These are phyloP conservation scores for Xerocomus spinulosus DNA, from an alignment of 768 basidiomycete species.

Conservation along the genomic window DNA sequence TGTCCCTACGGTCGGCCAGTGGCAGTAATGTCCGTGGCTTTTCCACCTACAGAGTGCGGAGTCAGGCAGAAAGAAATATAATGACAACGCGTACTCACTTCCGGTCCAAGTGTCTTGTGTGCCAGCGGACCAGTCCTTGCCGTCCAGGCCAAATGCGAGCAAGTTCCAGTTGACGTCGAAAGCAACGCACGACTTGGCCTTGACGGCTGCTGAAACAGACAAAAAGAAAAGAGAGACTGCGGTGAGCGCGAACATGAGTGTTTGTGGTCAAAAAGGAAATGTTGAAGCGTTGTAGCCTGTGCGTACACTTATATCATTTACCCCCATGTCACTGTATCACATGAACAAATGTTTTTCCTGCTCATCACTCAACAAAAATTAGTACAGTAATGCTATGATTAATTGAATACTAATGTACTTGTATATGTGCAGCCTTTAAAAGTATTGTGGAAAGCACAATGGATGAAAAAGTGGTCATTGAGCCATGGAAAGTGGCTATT, in stretches of 20 bases:
- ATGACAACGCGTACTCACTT: slow-evolving; percentile 31
- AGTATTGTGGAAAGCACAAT: too few relatives aligned
- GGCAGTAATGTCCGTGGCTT: slow-evolving; percentile 64
- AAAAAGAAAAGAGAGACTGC: slow-evolving; percentile 53
- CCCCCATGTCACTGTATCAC: too few relatives aligned
- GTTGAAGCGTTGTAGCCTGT: too few relatives aligned
- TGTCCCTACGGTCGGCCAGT: slow-evolving; percentile 69
- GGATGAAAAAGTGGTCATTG: too few relatives aligned
- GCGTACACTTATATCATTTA: too few relatives aligned
- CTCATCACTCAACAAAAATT: too few relatives aligned
- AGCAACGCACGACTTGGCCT: slow-evolving; percentile 56
- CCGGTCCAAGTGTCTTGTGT: slow-evolving; percentile 63
- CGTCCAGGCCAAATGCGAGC: slow-evolving; percentile 80
- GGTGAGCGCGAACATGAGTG: slow-evolving; percentile 42
- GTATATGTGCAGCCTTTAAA: too few relatives aligned
- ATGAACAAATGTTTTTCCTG: too few relatives aligned
- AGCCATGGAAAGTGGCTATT: too few relatives aligned
- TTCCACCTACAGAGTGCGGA: slow-evolving; percentile 18
- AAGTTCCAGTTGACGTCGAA: slow-evolving; percentile 81
- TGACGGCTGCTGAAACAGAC: slow-evolving; percentile 32
- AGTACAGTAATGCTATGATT: too few relatives aligned
- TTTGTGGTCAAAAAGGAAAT: too few relatives aligned
- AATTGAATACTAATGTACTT: too few relatives aligned
- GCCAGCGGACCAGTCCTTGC: slow-evolving; percentile 82
- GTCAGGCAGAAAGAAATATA: background rate